Conservation (phyloP, 768 basidiomycete genomes). For the Mycena filopes region DNA sequence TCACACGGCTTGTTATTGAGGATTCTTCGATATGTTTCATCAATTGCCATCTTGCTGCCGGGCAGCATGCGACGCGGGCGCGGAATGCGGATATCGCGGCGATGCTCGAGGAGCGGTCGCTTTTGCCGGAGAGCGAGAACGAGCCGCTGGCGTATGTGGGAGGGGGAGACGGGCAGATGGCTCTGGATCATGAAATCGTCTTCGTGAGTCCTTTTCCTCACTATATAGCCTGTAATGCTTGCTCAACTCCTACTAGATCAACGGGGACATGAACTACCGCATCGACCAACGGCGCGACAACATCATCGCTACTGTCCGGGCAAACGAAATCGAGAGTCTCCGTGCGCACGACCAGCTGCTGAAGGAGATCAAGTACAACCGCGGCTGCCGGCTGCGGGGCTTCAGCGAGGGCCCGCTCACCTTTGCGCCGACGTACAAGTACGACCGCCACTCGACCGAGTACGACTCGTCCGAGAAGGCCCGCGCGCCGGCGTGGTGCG, state of each 20-base stretch:
- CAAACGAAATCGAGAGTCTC: constrained; percentile 72
- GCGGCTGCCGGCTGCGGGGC: constrained; percentile 84
- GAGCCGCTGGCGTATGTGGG: constrained; percentile 75
- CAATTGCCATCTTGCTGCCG: constrained; percentile 98
- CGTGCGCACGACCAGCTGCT: constrained; percentile 86
- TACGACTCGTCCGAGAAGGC: constrained; percentile 93
- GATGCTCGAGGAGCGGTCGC: constrained; percentile 83
- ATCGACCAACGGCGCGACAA: constrained; percentile 92
- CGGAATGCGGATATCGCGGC: constrained; percentile 90
- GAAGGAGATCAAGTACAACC: constrained; percentile 90
- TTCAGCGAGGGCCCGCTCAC: constrained; percentile 86
- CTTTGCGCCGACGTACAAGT: constrained; percentile 95
- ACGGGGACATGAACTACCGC: constrained; percentile 97
- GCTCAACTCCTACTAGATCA: constrained; percentile 61
- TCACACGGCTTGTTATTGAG: constrained; percentile 89
- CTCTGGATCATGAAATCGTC: constrained; percentile 94
- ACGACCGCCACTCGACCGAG: constrained; percentile 79
- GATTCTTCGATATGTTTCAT: constrained; percentile 95
- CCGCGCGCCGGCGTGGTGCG: constrained; percentile 96
- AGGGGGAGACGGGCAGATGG: constrained; percentile 93
- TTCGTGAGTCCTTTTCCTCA: constrained; percentile 63
- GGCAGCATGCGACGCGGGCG: constrained; percentile 83
- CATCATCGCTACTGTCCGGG: constrained; percentile 76
- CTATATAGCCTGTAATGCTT: neutral
- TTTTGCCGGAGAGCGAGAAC: constrained; percentile 70